Evolutionary conservation across 163 green algal species (phyloP), one percentile per base, ranked within the genome.

Genomic region (Scenedesmus sp.): DNA sequence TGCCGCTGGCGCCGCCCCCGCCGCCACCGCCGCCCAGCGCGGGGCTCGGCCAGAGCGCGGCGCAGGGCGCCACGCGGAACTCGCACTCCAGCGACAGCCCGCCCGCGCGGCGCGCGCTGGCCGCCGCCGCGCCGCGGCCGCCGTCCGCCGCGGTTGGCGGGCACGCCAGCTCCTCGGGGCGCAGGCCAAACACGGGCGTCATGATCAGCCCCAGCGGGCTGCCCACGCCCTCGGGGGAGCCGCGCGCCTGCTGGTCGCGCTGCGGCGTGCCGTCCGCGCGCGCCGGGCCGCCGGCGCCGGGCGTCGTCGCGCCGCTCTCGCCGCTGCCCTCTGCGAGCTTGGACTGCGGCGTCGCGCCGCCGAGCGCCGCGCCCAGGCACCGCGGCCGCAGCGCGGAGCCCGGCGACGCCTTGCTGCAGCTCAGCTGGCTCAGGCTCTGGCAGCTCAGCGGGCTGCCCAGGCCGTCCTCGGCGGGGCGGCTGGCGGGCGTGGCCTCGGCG

Each of bases 341-440:
- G n/a, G n/a, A n/a, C n/a, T n/a, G n/a, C n/a, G n/a, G n/a, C n/a
- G n/a, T n/a, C n/a, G n/a, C n/a, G n/a, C n/a, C n/a, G n/a, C n/a
- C n/a, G n/a, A n/a, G n/a, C n/a, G n/a, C n/a, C n/a, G n/a, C n/a
- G n/a, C n/a, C n/a, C n/a, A n/a, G n/a, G n/a, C n/a, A n/a, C n/a
- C n/a, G n/a, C n/a, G n/a, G n/a, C n/a, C n/a, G n/a, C n/a, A n/a
- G n/a, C n/a, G n/a, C n/a, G n/a, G n/a, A n/a, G n/a, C n/a, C n/a
- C n/a, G n/a, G n/a, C n/a, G n/a, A n/a, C n/a, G 28, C 63, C 15
- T 58, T 72, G 42, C 63, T 72, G 24, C 3, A 44, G 63, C 42
- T 72, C 4, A 74, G 28, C 47, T 50, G 34, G 24, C 64, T 60
- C 18, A 74, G 64, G 7, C 45, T 62, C 36, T 74, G 64, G 17